A percentile compares a stretch with the other conserved stretches of the same genome.
phyloP scores from a whole-genome alignment of 2,329 filamentous ascomycete genomes.

The Phoma sp. region DNA sequence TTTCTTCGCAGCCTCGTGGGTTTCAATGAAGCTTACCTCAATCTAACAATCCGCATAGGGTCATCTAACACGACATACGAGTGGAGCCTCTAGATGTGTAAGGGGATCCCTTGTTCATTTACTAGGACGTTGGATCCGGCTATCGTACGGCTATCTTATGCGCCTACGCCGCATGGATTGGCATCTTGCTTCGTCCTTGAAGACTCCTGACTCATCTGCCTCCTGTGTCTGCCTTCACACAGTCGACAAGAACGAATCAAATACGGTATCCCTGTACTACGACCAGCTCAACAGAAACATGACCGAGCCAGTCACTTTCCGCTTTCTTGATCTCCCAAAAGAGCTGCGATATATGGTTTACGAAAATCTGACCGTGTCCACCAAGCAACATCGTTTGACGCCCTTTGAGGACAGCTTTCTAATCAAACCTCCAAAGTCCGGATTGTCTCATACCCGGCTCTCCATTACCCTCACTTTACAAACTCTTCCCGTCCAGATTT shows the following conservation, averaged over 20 bases:
- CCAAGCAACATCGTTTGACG: not conserved
- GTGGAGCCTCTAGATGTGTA: not conserved
- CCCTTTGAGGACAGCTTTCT: not conserved
- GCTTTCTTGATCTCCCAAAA: slow-evolving; percentile 16
- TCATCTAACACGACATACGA: not conserved
- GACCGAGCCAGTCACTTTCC: not conserved
- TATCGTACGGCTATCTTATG: not conserved
- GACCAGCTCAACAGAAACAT: not conserved
- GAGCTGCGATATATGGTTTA: slow-evolving; percentile 18
- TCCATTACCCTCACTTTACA: slow-evolving; percentile 2
- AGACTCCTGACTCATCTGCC: not conserved
- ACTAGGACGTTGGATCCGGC: not conserved
- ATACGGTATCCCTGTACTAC: not conserved
- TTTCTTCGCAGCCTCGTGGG: not conserved
- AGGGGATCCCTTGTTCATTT: slow-evolving; percentile 10
- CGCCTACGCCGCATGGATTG: slow-evolving; percentile 6
- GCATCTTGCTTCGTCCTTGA: not conserved
- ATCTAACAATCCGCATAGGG: not conserved
- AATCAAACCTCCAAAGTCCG: not conserved
- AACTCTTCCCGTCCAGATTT: slow-evolving; percentile 10
- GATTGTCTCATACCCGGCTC: not conserved
- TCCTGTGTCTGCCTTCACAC: not conserved
- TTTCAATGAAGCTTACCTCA: not conserved
- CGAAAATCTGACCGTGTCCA: slow-evolving; percentile 7
- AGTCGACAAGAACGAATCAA: not conserved